Percentiles rank a stretch among this genome's conserved stretches.
Conservation (phyloP, 2,329 filamentous ascomycete genomes). For the Fusarium chlamydosporum region DNA sequence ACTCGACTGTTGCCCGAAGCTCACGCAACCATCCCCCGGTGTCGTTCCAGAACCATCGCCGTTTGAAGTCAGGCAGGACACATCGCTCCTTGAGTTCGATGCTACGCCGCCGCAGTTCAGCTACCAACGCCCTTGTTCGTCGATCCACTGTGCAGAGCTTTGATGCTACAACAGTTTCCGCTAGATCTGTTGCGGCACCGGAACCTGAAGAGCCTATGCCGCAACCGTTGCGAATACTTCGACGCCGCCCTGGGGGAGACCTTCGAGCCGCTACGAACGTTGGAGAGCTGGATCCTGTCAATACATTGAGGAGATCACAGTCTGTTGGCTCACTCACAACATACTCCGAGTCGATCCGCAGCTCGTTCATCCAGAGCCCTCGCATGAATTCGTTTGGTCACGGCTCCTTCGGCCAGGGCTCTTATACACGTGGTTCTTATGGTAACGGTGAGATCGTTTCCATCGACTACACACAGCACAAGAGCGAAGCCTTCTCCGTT, state of each 20-base stretch:
- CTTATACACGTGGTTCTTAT: constrained; percentile 9
- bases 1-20: constrained; percentile 48
- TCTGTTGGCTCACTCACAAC: constrained; percentile 72
- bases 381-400: constrained; percentile 50
- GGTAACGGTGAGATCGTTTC: constrained; percentile 43
- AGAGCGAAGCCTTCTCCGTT: constrained; percentile 67
- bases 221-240: constrained; percentile 72
- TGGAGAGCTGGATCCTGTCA: constrained; percentile 68
- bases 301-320: constrained; percentile 65
- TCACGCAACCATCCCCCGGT: constrained; percentile 50
- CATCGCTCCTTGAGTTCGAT: constrained; percentile 65
- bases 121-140: constrained; percentile 67
- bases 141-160: constrained; percentile 71
- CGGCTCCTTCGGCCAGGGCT: constrained; percentile 40
- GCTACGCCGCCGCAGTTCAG: constrained; percentile 71
- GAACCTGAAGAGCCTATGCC: constrained; percentile 59
- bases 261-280: constrained; percentile 77
- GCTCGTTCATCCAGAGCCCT: constrained; percentile 67
- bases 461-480: constrained; percentile 48
- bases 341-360: constrained; percentile 72
- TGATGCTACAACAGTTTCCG: constrained; percentile 69
- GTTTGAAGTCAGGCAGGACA: constrained; percentile 64
- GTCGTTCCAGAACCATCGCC: constrained; percentile 57
- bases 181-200: constrained; percentile 63
- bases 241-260: constrained; percentile 81